Conservation (phyloP, 2,329 filamentous ascomycete genomes). For the Cryphonectria radicalis region DNA sequence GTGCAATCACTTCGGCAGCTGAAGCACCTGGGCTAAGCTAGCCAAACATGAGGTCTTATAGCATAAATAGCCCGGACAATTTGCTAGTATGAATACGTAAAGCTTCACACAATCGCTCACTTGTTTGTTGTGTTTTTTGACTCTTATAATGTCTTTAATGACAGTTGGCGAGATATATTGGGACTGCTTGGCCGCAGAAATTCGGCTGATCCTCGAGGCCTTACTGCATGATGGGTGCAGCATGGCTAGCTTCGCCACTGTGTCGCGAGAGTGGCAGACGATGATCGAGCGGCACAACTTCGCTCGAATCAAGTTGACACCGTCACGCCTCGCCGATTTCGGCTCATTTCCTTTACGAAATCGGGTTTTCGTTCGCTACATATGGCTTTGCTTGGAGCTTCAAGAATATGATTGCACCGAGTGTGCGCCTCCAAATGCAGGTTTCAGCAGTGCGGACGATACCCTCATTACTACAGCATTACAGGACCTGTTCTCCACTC, state of each 20-base stretch:
- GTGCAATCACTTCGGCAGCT: too few relatives aligned
- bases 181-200: slow-evolving; percentile 33
- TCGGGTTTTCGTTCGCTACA: slow-evolving; percentile 35
- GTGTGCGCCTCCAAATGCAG: slow-evolving; percentile 25
- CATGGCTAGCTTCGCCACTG: slow-evolving; percentile 35
- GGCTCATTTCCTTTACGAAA: slow-evolving; percentile 37
- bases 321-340: slow-evolving; percentile 37
- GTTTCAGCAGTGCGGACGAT: slow-evolving; percentile 27
- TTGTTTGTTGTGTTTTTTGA: too few relatives aligned
- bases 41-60: too few relatives aligned
- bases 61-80: too few relatives aligned
- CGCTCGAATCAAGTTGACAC: slow-evolving; percentile 38
- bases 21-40: too few relatives aligned
- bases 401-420: slow-evolving; percentile 36
- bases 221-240: slow-evolving; percentile 33
- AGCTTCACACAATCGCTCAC: too few relatives aligned
- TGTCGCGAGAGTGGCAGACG: slow-evolving; percentile 35
- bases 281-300: slow-evolving; percentile 39
- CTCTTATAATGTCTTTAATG: slow-evolving; percentile 27
- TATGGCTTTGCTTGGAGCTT: slow-evolving; percentile 40
- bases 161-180: slow-evolving; percentile 26
- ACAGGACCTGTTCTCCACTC: slow-evolving; percentile 34
- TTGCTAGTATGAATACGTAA: too few relatives aligned
- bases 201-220: slow-evolving; percentile 34
- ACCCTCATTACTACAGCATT: slow-evolving; percentile 32